Base-by-base conservation (phyloP, 1,139 yeast genomes). In the Zygoascus meyerae region DNA sequence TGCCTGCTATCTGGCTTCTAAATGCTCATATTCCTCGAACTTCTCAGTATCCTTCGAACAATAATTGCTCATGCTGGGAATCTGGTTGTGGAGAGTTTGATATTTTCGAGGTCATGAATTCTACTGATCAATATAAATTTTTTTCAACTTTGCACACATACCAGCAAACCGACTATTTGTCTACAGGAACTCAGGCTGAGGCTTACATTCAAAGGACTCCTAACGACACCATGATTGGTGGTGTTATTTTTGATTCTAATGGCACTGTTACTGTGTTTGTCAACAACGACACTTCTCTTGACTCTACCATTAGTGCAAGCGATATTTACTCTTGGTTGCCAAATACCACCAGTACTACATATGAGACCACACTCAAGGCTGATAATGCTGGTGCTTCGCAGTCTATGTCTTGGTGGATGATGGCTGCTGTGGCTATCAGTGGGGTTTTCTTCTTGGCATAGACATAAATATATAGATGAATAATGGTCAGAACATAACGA, bases 51-150 rank as follows among this genome's bases (percentile, higher is more conserved):
- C 92, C 94, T 62, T 18, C 37, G 2, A 72, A 72, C 49, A 68
- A 80, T 49, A 69, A 72, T 14, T 84, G 97, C 72, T 87, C 96
- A 26, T 90, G 97, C 75, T 90, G 97, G 97, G 66, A 79, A 56
- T 78, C 95, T 37, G 97, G 97, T 44, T 90, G 97, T 70, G 97
- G 97, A 66, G 97, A 90, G 72, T 75, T 90, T 57, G 97, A 90
- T 67, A 72, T 87, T 53, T 90, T 89, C 60, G 97, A 90, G 74
- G 78, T 86, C 59, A 75, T 86, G 64, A 67, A 71, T 54, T 59
- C 84, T 31, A 95, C 95, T 55, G 79, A 86, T 51, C 69, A 72
- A 62, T 79, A 81, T 63, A 72, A 81, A 61, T 70, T 85, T 64
- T 90, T 66, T 82, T 85, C 62, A 70, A 86, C 52, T 94, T 87